A percentile compares a stretch with the other conserved stretches of the same genome.
Conservation (phyloP, 1,284 basidiomycete genomes). For the Cutaneotrichosporon spelunceum region DNA sequence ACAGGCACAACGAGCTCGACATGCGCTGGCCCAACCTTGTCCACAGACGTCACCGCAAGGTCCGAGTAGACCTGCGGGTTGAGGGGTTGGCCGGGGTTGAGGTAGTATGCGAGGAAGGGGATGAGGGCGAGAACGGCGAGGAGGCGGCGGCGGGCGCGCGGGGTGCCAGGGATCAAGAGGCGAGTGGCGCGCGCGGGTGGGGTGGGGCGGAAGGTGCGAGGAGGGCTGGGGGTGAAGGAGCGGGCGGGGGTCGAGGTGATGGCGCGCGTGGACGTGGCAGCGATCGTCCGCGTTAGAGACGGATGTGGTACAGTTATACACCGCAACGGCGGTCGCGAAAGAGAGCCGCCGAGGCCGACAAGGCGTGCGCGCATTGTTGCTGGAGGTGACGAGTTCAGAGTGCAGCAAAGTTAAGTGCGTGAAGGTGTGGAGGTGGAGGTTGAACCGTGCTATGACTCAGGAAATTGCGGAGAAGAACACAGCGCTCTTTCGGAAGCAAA, state of each 20-base stretch:
- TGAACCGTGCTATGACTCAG: no score
- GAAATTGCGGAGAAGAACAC: no score
- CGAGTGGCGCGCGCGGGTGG: neutral
- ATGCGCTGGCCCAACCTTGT: conserved; percentile 31
- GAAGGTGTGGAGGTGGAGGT: no score
- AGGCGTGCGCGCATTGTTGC: no score
- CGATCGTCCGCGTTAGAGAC: no score
- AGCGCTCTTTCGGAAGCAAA: no score
- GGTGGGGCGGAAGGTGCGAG: neutral
- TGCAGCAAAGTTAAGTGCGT: no score
- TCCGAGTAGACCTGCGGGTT: conserved; percentile 40
- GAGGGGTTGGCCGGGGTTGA: conserved; percentile 8
- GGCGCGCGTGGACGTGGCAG: no score
- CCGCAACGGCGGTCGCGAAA: no score
- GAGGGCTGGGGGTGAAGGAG: neutral
- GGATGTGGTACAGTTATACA: no score
- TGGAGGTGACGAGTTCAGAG: no score
- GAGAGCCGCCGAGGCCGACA: no score
- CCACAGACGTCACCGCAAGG: conserved; percentile 28
- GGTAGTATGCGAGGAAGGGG: conserved; percentile 13
- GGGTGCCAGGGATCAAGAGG: conserved; percentile 7
- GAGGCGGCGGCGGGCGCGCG: conserved; percentile 9
- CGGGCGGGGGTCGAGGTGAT: neutral
- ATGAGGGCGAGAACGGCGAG: conserved; percentile 13
- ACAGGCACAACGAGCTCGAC: conserved; percentile 29